phyloP scores from a whole-genome alignment of 371 early-diverging fungal genomes.

The Cladochytrium tenue region DNA sequence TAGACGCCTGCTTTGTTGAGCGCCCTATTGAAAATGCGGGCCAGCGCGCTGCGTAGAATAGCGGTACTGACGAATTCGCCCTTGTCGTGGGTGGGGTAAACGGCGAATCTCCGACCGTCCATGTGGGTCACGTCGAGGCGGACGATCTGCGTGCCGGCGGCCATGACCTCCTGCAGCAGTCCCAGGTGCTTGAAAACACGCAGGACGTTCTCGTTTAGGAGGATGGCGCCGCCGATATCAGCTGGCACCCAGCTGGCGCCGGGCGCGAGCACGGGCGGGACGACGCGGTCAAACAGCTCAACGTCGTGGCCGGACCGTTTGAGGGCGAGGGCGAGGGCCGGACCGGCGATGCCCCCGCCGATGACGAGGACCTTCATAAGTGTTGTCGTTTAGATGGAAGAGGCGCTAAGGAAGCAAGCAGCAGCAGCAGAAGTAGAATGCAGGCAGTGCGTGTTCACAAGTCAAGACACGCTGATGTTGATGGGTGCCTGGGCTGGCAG shows the following conservation, averaged over 20 bases:
- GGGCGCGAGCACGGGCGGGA: not conserved
- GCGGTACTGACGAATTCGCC: not conserved
- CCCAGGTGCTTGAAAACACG: conserved; percentile 6
- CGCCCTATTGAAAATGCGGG: not conserved
- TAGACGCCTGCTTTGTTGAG: not conserved
- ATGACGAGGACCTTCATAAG: not conserved
- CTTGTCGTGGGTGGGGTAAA: not conserved
- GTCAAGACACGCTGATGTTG: no score
- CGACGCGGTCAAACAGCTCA: conserved; percentile 1
- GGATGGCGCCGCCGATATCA: not conserved
- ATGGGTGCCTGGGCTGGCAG: no score
- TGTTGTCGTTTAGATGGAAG: no score
- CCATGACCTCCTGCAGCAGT: conserved; percentile 8
- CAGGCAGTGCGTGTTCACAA: no score
- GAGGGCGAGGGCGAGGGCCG: not conserved
- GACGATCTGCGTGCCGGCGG: not conserved
- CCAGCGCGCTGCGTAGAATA: not conserved
- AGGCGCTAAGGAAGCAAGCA: no score
- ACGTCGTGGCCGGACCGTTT: not conserved
- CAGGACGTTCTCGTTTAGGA: not conserved
- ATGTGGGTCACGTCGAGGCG: not conserved
- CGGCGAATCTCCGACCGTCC: not conserved
- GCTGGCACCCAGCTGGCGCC: not conserved
- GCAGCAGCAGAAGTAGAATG: no score
- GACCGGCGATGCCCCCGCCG: not conserved